Base-by-base conservation (phyloP, 805 yeast genomes). In the Yarrowia sp. region DNA sequence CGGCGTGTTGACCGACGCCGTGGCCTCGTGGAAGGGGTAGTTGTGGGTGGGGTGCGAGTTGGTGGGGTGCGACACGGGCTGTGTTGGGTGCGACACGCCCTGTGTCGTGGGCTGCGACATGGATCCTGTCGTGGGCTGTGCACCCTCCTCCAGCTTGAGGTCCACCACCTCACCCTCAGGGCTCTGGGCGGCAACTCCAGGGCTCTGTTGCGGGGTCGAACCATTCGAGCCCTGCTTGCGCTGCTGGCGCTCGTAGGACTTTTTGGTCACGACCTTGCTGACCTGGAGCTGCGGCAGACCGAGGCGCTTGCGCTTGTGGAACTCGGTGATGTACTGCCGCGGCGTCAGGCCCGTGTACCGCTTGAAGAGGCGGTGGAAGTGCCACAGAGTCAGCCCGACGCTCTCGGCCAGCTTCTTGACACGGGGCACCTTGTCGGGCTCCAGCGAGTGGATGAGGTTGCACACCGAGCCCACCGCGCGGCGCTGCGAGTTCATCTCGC, bases 321-420 rank as follows among this genome's bases (percentile, higher is more conserved):
- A 55, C 61, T 55, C 61, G 29, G 46, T 55, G 27, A 55, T 55
- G 38, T 55, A 55, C 47, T 55, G 61, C 3, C 62, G 62, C 5
- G 62, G 62, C 6, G 62, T 58, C 6, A 44, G 51, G 6, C 53
- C 53, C 3, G 62, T 58, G 53, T 58, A 58, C 32, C 62, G 39
- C 33, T 58, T 58, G 55, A 58, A 58, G 8, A 58, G 41, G 4
- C 62, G 62, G 39, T 42, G 62, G 14, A 58, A 58, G 27, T 58
- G 62, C 62, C 62, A 58, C n/a, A 42, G 32, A 3, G 62, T 42
- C 19, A 58, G 35, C 9, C 62, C 62, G 12, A 44, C 62, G 10
- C 25, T 21, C 33, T 58, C 53, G 24, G 62, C 62, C n/a, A 58
- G 53, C 41, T 58, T 58, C 62, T 58, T 58, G 33, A 44, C 62